These are phyloP conservation scores for Leishmania gerbilli DNA, from an alignment of 208 protist genomes.

Conservation along the genomic window DNA sequence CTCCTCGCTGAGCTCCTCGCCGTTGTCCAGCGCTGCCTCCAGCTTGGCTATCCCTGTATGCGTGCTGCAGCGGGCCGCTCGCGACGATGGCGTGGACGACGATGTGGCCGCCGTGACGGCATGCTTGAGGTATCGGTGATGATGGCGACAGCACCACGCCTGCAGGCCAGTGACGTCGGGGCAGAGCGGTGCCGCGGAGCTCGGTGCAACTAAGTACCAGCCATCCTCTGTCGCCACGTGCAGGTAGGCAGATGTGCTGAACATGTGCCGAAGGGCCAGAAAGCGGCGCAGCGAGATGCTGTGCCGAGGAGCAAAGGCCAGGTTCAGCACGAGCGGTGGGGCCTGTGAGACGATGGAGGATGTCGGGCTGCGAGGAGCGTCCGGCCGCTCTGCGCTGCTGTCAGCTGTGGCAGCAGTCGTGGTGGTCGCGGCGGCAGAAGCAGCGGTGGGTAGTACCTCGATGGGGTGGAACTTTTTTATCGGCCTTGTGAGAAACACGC, in stretches of 20 bases:
- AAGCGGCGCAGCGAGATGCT: conserved; percentile 73
- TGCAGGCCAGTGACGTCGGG: conserved; percentile 40
- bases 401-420: conserved; percentile 1
- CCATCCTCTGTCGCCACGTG: conserved; percentile 55
- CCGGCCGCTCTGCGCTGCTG: not conserved
- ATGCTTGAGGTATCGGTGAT: conserved; percentile 40
- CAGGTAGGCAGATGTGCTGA: conserved; percentile 49
- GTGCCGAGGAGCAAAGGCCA: conserved; percentile 41
- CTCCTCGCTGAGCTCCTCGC: conserved; percentile 32
- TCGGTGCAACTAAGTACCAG: conserved; percentile 74
- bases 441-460: conserved; percentile 45
- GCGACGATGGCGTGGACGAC: not conserved
- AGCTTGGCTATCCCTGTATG: conserved; percentile 9
- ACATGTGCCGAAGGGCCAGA: conserved; percentile 70
- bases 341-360: conserved; percentile 4
- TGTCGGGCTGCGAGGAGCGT: not conserved
- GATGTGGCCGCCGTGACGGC: not conserved
- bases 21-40: conserved; percentile 21
- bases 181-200: conserved; percentile 39
- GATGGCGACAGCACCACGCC: conserved; percentile 51
- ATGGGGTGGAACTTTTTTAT: conserved; percentile 82
- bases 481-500: conserved; percentile 54
- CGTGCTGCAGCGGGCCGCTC: not conserved
- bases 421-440: not conserved
- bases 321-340: conserved; percentile 64